These are phyloP conservation scores for Podila epicladia DNA, from an alignment of 192 early-diverging fungal species.

Conservation along the genomic window DNA sequence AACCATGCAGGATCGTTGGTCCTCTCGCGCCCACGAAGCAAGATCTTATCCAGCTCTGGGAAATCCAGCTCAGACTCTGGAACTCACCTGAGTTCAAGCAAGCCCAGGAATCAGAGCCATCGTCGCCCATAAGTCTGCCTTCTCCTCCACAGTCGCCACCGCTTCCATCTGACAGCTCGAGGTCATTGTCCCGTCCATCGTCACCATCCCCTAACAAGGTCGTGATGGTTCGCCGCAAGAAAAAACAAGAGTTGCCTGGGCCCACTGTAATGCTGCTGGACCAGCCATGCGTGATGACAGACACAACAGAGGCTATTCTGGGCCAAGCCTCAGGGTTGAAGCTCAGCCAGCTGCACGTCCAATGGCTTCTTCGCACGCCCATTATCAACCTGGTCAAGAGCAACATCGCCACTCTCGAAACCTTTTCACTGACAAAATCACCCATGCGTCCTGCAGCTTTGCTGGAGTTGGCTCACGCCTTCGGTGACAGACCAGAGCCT, in stretches of 20 bases:
- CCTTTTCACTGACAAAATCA: slow-evolving; percentile 13
- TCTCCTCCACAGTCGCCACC: not conserved
- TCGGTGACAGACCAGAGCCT: not conserved
- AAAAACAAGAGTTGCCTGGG: slow-evolving; percentile 9
- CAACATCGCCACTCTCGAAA: slow-evolving; percentile 4
- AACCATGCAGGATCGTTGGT: slow-evolving; percentile 33
- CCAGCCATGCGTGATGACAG: slow-evolving; percentile 1
- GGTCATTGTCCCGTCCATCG: not conserved
- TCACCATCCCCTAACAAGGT: slow-evolving; percentile 14
- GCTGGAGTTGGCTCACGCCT: slow-evolving; percentile 16
- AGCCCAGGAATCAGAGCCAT: not conserved
- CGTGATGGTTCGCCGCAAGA: slow-evolving; percentile 23
- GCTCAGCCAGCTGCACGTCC: slow-evolving; percentile 20
- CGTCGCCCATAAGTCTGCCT: not conserved
- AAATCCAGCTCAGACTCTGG: slow-evolving; percentile 30
- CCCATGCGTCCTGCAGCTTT: slow-evolving; percentile 11
- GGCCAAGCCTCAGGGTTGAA: slow-evolving; percentile 29
- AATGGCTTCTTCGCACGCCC: slow-evolving; percentile 7
- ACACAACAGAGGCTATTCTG: slow-evolving; percentile 16
- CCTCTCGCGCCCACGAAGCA: slow-evolving; percentile 6
- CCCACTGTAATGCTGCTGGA: slow-evolving; percentile 36
- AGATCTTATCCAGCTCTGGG: slow-evolving; percentile 40
- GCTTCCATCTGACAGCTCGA: not conserved
- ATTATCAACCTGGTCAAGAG: slow-evolving; percentile 3
- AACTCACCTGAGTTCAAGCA: slow-evolving; percentile 19